Percentiles rank a stretch among this genome's conserved stretches.
Evolutionary conservation across 2,329 filamentous ascomycete genomes (phyloP).

Genomic region (Aspergillus bombycis): DNA sequence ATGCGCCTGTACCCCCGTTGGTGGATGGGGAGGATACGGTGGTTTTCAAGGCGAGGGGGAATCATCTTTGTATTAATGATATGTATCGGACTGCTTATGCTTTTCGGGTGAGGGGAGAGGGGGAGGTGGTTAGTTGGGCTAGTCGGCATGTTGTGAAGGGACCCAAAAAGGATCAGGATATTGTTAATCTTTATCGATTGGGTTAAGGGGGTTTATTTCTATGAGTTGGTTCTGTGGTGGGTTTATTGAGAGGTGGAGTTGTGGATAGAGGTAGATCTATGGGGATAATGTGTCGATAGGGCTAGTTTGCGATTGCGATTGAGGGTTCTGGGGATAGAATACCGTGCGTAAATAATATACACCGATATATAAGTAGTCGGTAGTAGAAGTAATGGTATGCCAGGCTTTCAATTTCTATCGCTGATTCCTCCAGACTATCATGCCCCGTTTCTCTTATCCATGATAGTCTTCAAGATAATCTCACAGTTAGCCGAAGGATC

Average conservation of each 20-base stretch:
- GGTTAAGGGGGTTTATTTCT: background rate
- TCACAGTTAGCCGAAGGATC: constrained; percentile 4
- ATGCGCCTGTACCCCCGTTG: constrained; percentile 29
- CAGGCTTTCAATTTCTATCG: background rate
- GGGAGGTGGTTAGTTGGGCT: constrained; percentile 44
- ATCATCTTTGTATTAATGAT: constrained; percentile 51
- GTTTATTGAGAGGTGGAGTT: background rate
- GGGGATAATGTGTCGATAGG: background rate
- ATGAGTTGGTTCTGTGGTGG: background rate
- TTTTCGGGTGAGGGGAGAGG: constrained; percentile 40
- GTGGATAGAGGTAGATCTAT: background rate
- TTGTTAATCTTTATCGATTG: constrained; percentile 43
- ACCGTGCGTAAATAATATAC: background rate
- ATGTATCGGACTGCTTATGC: constrained; percentile 51
- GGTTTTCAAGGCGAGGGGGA: constrained; percentile 42
- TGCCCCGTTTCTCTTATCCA: background rate
- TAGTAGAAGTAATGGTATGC: background rate
- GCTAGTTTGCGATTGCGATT: background rate
- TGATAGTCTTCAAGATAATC: background rate
- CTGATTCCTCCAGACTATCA: background rate
- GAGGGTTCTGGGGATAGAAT: background rate
- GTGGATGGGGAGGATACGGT: constrained; percentile 21
- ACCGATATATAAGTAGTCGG: background rate
- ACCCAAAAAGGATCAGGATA: constrained; percentile 50
- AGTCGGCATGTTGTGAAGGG: constrained; percentile 50